Conservation (phyloP, 371 early-diverging fungal genomes). For the Coemansia sp. region DNA sequence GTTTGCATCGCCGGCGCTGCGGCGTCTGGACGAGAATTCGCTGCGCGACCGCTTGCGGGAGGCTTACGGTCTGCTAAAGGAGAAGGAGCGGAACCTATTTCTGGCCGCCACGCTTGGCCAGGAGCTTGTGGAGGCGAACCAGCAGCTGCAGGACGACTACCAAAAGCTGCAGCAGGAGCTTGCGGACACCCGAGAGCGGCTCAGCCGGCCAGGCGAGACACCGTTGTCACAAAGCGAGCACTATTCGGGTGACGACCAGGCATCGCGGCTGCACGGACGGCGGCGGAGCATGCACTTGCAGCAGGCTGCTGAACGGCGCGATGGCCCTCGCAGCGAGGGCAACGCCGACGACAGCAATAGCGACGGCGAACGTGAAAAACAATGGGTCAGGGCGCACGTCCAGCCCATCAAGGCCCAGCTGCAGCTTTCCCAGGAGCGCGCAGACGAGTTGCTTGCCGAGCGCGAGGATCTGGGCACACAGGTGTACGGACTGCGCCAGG, state of each 20-base stretch:
- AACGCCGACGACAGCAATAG: background rate
- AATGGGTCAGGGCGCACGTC: constrained; percentile 27
- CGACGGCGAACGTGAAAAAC: constrained; percentile 12
- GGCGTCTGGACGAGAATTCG: constrained; percentile 27
- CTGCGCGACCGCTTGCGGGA: constrained; percentile 40
- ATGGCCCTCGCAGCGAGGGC: background rate
- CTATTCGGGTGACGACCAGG: constrained; percentile 5
- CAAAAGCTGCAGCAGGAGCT: constrained; percentile 25
- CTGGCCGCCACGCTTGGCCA: constrained; percentile 44
- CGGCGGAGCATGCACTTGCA: constrained; percentile 29
- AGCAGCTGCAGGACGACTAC: constrained; percentile 36
- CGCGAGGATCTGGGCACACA: constrained; percentile 36
- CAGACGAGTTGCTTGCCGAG: constrained; percentile 35
- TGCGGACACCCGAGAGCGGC: constrained; percentile 11
- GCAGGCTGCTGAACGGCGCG: background rate
- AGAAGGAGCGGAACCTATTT: constrained; percentile 41
- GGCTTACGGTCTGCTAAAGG: constrained; percentile 42
- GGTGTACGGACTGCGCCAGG: constrained; percentile 24
- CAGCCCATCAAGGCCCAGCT: constrained; percentile 37
- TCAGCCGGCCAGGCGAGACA: background rate
- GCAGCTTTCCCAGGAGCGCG: constrained; percentile 34
- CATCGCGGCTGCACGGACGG: constrained; percentile 23
- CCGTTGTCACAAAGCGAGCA: background rate
- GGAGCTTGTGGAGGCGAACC: constrained; percentile 47
- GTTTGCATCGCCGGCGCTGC: constrained; percentile 38